Conservation (phyloP, 805 yeast genomes). For the Metschnikowia kunwiensis region DNA sequence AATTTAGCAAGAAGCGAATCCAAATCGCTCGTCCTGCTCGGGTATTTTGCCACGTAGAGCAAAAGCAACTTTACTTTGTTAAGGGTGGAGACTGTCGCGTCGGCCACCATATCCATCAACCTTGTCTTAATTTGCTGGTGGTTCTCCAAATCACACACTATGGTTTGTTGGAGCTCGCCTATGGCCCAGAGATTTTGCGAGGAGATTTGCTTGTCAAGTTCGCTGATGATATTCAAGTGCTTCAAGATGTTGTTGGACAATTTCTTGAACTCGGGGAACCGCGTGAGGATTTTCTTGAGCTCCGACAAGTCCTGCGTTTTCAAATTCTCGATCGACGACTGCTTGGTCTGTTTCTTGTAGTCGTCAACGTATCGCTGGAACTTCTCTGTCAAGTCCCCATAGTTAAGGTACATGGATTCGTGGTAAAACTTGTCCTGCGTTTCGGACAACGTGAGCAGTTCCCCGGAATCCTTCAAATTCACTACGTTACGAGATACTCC, state of each 20-base stretch:
- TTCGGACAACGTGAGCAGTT: constrained; percentile 49
- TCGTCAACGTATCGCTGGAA: constrained; percentile 80
- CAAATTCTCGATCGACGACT: constrained; percentile 54
- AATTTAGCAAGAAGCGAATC: constrained; percentile 26
- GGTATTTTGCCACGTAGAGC: constrained; percentile 72
- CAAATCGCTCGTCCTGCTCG: constrained; percentile 32
- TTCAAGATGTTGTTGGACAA: constrained; percentile 85
- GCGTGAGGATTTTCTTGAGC: constrained; percentile 85
- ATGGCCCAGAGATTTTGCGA: constrained; percentile 70
- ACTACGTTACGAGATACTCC: constrained; percentile 83
- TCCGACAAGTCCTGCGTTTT: constrained; percentile 71
- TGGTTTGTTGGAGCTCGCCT: constrained; percentile 85
- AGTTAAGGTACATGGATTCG: constrained; percentile 82
- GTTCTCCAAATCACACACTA: constrained; percentile 53
- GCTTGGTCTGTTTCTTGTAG: constrained; percentile 77
- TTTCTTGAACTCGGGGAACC: constrained; percentile 90
- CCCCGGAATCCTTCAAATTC: constrained; percentile 54
- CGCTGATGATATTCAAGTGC: constrained; percentile 87
- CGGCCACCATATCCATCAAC: constrained; percentile 51
- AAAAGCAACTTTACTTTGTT: constrained; percentile 71
- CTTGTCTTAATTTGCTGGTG: constrained; percentile 45
- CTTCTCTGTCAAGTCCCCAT: constrained; percentile 90
- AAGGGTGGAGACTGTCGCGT: constrained; percentile 42
- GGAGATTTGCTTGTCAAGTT: constrained; percentile 73
- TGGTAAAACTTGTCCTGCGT: constrained; percentile 70